Percentiles rank a stretch among this genome's conserved stretches.
phyloP scores from a whole-genome alignment of 192 early-diverging fungal species.

The Oehlia diaphana region DNA sequence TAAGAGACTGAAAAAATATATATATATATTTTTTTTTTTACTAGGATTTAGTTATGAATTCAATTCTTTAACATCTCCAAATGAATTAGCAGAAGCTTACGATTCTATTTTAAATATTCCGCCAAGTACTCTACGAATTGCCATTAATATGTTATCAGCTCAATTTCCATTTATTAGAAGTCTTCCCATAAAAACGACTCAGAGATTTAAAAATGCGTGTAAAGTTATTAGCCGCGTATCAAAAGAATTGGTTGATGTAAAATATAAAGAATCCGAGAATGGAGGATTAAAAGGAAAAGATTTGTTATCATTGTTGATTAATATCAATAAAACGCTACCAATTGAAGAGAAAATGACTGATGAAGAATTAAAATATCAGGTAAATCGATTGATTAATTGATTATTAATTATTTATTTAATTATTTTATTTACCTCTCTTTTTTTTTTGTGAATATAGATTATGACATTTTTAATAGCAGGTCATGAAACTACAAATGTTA shows the following conservation, averaged over 20 bases:
- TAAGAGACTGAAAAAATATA: no score
- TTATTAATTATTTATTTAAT: no score
- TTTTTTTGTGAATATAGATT: neutral
- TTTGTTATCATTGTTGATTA: conserved; percentile 46
- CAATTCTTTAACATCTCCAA: conserved; percentile 38
- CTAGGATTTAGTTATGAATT: conserved; percentile 50
- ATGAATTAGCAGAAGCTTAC: conserved; percentile 48
- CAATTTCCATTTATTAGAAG: conserved; percentile 30
- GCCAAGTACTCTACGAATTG: conserved; percentile 20
- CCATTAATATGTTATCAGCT: conserved; percentile 30
- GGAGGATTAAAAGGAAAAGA: conserved; percentile 35
- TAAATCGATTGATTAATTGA: neutral
- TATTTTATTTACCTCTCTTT: neutral
- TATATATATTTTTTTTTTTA: neutral
- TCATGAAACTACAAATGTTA: conserved; percentile 57
- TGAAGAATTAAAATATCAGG: conserved; percentile 46
- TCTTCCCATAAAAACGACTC: conserved; percentile 20
- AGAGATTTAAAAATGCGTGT: conserved; percentile 11
- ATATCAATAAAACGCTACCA: conserved; percentile 41
- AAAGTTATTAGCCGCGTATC: conserved; percentile 36
- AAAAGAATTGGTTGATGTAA: conserved; percentile 40
- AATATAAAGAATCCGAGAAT: conserved; percentile 30
- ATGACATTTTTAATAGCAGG: conserved; percentile 39
- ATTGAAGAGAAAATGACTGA: conserved; percentile 43
- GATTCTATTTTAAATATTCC: conserved; percentile 24